These are phyloP conservation scores for Skeletonema tropicum DNA, from an alignment of 108 stramenopile species.

Conservation along the genomic window DNA sequence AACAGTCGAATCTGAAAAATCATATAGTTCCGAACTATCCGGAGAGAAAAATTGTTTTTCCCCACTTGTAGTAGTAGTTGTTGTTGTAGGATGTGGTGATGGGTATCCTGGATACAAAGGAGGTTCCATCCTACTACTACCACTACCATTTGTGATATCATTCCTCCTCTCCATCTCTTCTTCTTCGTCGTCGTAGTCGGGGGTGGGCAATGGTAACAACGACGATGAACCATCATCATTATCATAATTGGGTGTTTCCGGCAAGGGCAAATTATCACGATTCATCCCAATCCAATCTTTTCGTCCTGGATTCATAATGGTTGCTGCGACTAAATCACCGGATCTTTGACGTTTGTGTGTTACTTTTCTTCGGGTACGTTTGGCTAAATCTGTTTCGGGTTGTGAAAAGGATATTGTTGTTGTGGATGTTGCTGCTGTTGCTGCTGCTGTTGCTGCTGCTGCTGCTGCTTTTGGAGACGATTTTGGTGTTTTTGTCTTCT, in stretches of 20 bases:
- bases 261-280: conserved; percentile 51
- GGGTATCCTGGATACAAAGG: not conserved
- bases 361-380: conserved; percentile 5
- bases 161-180: not conserved
- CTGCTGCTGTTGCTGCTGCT: too few species aligned
- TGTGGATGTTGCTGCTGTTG: not conserved
- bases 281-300: conserved; percentile 71
- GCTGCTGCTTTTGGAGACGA: not conserved
- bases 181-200: too few species aligned
- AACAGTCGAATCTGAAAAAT: conserved; percentile 12
- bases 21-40: not conserved
- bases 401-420: not conserved
- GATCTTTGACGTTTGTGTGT: conserved; percentile 53
- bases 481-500: not conserved
- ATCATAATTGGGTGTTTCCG: conserved; percentile 28
- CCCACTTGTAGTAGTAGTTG: not conserved
- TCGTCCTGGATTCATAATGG: conserved; percentile 44
- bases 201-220: not conserved
- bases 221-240: conserved; percentile 16
- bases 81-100: not conserved
- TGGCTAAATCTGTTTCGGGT: not conserved
- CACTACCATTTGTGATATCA: not conserved
- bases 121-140: not conserved
- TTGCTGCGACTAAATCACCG: conserved; percentile 66
- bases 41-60: not conserved